Base-by-base conservation (phyloP, 2,329 filamentous ascomycete species). In the Aureobasidium sp. region DNA sequence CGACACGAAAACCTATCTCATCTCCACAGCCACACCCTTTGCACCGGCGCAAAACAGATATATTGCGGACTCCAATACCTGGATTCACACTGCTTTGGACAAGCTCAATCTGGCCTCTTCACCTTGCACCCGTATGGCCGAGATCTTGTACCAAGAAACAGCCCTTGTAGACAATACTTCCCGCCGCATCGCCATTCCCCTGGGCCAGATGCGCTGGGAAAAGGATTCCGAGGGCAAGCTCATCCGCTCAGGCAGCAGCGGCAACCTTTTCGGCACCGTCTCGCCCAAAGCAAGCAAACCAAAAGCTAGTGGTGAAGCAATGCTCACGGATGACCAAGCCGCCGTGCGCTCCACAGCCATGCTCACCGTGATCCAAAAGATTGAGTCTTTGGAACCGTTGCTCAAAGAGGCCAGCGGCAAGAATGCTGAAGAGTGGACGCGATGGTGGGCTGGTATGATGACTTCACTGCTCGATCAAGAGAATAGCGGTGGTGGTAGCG, bases 341-440 rank as follows among this genome's bases (percentile, higher is more conserved):
- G 88, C 90, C 17, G 77, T 96, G 59, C 81, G 91, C 60, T 82
- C 86, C 68, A 93, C 90, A 12, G 91, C 91, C n/a, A 80, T 96
- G 61, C 77, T 89, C 70, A 91, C 88, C 2, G 85, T 92, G 6
- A 84, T 95, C 58, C 88, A 92, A 71, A 83, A 91, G 80, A 90
- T 96, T 60, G 90, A 94, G 71, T 88, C 87, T 65, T 77, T 97
- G 68, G 92, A 97, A 74, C 90, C 90, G 5, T 76, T 94, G 63
- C 77, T 97, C 67, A 84, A 89, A 68, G 89, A 96, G 69, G 85
- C 85, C 49, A 95, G 89, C 70, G 89, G 88, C 15, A 96, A 96
- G 79, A 90, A 88, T 69, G 85, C 89, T 70, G 91, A 96, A 67
- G 92, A 97, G 76, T 97, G 91, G 91, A 89, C 95, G 72, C 80